Percentiles rank a stretch among this genome's conserved stretches.
Conservation (phyloP, 306 rosid genomes). For the Lotus japonicus region DNA sequence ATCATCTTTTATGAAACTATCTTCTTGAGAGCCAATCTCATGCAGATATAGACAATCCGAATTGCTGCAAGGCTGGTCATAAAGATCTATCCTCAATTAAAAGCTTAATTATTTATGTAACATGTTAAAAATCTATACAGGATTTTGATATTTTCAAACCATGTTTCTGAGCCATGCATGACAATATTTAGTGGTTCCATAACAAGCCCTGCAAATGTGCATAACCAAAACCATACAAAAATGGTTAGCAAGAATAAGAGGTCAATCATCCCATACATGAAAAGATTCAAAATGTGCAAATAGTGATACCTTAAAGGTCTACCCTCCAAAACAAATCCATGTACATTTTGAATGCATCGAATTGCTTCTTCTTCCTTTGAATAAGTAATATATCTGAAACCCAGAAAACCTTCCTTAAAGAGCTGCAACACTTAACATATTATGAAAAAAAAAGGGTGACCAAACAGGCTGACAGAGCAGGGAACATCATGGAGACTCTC, state of each 20-base stretch:
- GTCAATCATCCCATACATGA: background rate
- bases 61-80: slow-evolving; percentile 89
- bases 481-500: background rate
- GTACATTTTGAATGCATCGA: slow-evolving; percentile 99
- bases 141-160: slow-evolving; percentile 44
- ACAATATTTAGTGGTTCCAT: slow-evolving; percentile 96
- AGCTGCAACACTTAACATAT: background rate
- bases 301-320: slow-evolving; percentile 65
- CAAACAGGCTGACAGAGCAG: background rate
- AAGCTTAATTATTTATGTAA: background rate
- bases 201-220: slow-evolving; percentile 73
- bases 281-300: slow-evolving; percentile 5
- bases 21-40: slow-evolving; percentile 85
- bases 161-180: slow-evolving; percentile 96
- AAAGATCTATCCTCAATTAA: slow-evolving; percentile 15
- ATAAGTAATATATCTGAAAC: slow-evolving; percentile 91
- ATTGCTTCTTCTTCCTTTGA: slow-evolving; percentile 94
- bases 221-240: slow-evolving; percentile 1
- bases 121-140: background rate
- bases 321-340: slow-evolving; percentile 92
- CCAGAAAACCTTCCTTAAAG: slow-evolving; percentile 1
- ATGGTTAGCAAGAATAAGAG: background rate
- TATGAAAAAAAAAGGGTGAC: background rate
- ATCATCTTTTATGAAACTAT: slow-evolving; percentile 98
- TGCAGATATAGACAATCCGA: slow-evolving; percentile 94